Evolutionary conservation across 2,329 filamentous ascomycete genomes (phyloP).

Genomic region (Fusarium metavorans): DNA sequence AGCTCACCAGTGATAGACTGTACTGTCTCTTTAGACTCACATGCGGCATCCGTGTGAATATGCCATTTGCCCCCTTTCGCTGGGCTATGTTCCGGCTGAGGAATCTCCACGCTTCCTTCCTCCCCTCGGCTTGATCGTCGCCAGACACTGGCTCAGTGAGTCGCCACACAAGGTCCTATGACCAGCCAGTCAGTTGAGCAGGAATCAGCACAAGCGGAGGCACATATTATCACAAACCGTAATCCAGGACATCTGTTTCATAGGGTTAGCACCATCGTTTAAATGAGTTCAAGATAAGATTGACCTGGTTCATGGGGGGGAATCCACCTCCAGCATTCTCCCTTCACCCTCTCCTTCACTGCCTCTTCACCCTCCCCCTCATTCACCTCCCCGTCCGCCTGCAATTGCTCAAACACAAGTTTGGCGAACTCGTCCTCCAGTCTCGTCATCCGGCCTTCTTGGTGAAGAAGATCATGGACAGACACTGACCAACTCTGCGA

Average conservation of each 20-base stretch:
- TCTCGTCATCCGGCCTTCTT: neutral
- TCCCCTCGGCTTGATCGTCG: neutral
- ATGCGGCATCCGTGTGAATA: neutral
- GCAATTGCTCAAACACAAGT: neutral
- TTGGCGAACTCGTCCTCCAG: neutral
- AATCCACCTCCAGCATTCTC: slow-evolving; percentile 19
- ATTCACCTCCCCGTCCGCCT: neutral
- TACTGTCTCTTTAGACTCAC: neutral
- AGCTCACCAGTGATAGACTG: neutral
- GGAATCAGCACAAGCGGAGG: neutral
- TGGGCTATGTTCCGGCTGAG: neutral
- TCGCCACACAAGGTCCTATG: neutral
- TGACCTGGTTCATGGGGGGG: slow-evolving; percentile 19
- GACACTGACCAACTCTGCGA: neutral
- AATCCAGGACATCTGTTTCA: slow-evolving; percentile 6
- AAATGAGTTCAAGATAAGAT: neutral
- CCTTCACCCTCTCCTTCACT: neutral
- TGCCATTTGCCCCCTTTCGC: neutral
- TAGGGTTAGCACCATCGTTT: neutral
- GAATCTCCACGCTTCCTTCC: slow-evolving; percentile 4
- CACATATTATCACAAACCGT: neutral
- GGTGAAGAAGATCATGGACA: slow-evolving; percentile 1
- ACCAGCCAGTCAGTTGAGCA: neutral
- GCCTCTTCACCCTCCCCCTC: neutral
- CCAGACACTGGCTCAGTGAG: neutral